Percentiles rank a stretch among this genome's conserved stretches.
These are phyloP conservation scores for Oidiodendron maius DNA, from an alignment of 495 filamentous ascomycete species.

Conservation along the genomic window DNA sequence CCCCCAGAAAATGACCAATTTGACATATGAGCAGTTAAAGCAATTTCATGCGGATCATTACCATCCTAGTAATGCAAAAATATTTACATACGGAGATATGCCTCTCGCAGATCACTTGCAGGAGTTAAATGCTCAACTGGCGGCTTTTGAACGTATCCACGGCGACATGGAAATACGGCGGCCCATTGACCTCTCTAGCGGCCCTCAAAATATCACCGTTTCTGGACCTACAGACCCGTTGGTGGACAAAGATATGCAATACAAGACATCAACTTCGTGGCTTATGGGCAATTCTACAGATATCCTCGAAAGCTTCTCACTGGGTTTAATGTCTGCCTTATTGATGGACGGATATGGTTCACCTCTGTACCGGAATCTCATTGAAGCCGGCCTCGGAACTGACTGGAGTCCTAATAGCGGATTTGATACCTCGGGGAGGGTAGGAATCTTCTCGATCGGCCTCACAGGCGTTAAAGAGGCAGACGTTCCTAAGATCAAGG, in stretches of 20 bases:
- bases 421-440: slow-evolving; percentile 69
- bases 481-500: slow-evolving; percentile 70
- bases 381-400: slow-evolving; percentile 84
- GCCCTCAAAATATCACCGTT: slow-evolving; percentile 62
- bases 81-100: slow-evolving; percentile 95
- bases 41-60: slow-evolving; percentile 88
- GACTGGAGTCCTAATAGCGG: slow-evolving; percentile 94
- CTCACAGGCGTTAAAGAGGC: slow-evolving; percentile 77
- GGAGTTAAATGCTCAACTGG: slow-evolving; percentile 67
- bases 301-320: slow-evolving; percentile 78
- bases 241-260: slow-evolving; percentile 76
- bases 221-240: slow-evolving; percentile 85
- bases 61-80: slow-evolving; percentile 91
- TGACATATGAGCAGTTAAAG: slow-evolving; percentile 81
- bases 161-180: slow-evolving; percentile 66
- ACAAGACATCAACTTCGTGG: slow-evolving; percentile 92
- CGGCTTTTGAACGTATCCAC: slow-evolving; percentile 59
- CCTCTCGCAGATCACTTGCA: slow-evolving; percentile 71
- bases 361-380: slow-evolving; percentile 82
- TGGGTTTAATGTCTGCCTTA: slow-evolving; percentile 73
- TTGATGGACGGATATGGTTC: slow-evolving; percentile 93
- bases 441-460: slow-evolving; percentile 82
- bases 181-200: slow-evolving; percentile 65
- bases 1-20: slow-evolving; percentile 89
- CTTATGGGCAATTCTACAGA: slow-evolving; percentile 76